These are phyloP conservation scores for Gamarada debralockiae DNA, from an alignment of 495 filamentous ascomycete species.

Conservation along the genomic window DNA sequence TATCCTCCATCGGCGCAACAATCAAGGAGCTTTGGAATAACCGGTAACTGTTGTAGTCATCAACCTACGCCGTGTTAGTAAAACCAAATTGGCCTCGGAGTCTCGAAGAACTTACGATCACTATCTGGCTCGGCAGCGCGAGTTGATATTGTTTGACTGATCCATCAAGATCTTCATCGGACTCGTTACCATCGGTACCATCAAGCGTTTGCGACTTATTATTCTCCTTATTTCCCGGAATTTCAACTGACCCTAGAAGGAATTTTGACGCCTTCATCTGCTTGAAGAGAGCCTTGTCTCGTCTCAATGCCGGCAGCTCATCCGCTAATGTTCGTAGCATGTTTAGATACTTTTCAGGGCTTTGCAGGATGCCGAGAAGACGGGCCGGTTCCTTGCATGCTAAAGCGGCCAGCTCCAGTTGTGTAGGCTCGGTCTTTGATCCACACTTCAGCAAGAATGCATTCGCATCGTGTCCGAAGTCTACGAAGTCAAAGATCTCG, in stretches of 20 bases:
- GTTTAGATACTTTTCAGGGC: constrained; percentile 78
- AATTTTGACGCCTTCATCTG: constrained; percentile 74
- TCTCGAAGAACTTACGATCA: constrained; percentile 43
- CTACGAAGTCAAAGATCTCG: constrained; percentile 94
- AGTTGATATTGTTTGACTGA: constrained; percentile 75
- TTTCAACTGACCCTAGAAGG: constrained; percentile 75
- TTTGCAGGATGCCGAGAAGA: constrained; percentile 72
- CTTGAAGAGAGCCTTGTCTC: constrained; percentile 69
- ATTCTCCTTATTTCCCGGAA: constrained; percentile 43
- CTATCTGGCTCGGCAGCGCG: constrained; percentile 61
- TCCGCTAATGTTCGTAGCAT: constrained; percentile 75
- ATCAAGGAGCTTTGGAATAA: constrained; percentile 78
- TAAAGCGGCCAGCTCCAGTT: constrained; percentile 73
- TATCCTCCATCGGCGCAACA: constrained; percentile 83
- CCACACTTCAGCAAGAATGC: constrained; percentile 82
- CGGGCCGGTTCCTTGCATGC: constrained; percentile 74
- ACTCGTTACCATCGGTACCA: constrained; percentile 29
- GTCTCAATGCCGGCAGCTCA: constrained; percentile 61
- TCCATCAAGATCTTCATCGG: constrained; percentile 66
- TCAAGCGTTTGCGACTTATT: constrained; percentile 15
- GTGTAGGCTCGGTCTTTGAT: constrained; percentile 86
- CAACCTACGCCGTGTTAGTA: constrained; percentile 34
- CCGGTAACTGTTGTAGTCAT: constrained; percentile 81
- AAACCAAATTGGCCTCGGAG: not conserved
- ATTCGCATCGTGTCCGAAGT: constrained; percentile 86